Evolutionary conservation across 495 filamentous ascomycete genomes (phyloP), one percentile per base, ranked within the genome.

Genomic region (Hyaloscypha hepaticicola): DNA sequence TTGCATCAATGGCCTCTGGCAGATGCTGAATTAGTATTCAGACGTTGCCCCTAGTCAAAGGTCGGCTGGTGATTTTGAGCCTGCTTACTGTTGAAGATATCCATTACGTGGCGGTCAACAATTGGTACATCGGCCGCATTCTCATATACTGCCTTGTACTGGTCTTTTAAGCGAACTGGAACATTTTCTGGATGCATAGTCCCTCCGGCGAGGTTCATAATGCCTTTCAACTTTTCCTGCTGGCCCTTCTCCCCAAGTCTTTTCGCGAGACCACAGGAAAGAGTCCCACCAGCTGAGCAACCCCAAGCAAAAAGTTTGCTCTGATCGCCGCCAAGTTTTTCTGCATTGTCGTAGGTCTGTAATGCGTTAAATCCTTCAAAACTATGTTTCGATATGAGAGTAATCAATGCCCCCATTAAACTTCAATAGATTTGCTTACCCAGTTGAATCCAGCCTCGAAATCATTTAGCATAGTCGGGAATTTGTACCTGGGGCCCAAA

Each of bases 121-220:
- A 55, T 55, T 26, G 52, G 52, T 55, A 55, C 52, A 14, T 28
- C 52, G 21, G 16, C 52, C 6, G 52, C 52, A 28, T 55, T 55
- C 12, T 55, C 52, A 6, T 55, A 25, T 5, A 55, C 25, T 14
- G 52, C n/a, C 16, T 55, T 55, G 12, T 28, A 55, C 6, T 55
- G 21, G 52, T 14, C 48, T 16, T 6, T 51, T 5, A 51, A 6
- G 19, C 19, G 48, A 6, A 6, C 48, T 4, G 48, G 48, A 5
- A 51, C 22, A 51, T 51, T 21, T 21, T n/a, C 48, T 25, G 48
- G 48, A 16, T 51, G 48, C 48, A 28, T 14, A 27, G n/a, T 55
- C 16, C 52, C 52, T 8, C 52, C 52, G 26, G 52, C 21, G 4
- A 25, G 6, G n/a, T 24, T 55, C 52, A 55, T 26, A 22, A 16